Conservation (phyloP, 768 basidiomycete genomes). For the Phaffia australis region DNA sequence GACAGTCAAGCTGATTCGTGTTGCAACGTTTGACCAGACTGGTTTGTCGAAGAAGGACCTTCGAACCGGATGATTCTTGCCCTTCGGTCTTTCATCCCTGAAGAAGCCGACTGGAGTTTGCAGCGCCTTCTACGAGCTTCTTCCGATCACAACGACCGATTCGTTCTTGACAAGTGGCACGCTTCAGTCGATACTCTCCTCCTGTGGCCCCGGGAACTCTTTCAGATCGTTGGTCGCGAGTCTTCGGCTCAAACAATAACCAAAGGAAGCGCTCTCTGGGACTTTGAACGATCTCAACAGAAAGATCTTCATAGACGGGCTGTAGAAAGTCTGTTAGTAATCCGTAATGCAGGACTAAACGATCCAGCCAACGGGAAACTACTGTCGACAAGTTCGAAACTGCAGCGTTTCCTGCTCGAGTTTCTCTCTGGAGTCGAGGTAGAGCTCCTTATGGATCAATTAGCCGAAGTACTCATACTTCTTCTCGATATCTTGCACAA, state of each 20-base stretch:
- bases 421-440: neutral
- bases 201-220: conserved; percentile 53
- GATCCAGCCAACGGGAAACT: conserved; percentile 26
- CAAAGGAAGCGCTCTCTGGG: conserved; percentile 2
- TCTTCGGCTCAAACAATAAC: neutral
- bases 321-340: conserved; percentile 69
- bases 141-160: conserved; percentile 54
- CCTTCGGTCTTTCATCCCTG: conserved; percentile 65
- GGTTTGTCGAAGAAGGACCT: conserved; percentile 47
- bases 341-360: conserved; percentile 59
- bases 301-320: conserved; percentile 51
- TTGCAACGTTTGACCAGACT: neutral
- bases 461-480: conserved; percentile 16
- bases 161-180: conserved; percentile 58
- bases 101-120: conserved; percentile 81
- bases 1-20: neutral
- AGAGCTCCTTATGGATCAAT: conserved; percentile 16
- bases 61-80: conserved; percentile 87
- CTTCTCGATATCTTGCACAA: conserved; percentile 20
- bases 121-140: conserved; percentile 73
- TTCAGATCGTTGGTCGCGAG: conserved; percentile 26
- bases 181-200: conserved; percentile 74
- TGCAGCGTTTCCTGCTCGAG: conserved; percentile 5
- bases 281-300: conserved; percentile 1
- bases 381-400: conserved; percentile 45